Conservation (phyloP, 768 basidiomycete genomes). For the Epithele typhae region DNA sequence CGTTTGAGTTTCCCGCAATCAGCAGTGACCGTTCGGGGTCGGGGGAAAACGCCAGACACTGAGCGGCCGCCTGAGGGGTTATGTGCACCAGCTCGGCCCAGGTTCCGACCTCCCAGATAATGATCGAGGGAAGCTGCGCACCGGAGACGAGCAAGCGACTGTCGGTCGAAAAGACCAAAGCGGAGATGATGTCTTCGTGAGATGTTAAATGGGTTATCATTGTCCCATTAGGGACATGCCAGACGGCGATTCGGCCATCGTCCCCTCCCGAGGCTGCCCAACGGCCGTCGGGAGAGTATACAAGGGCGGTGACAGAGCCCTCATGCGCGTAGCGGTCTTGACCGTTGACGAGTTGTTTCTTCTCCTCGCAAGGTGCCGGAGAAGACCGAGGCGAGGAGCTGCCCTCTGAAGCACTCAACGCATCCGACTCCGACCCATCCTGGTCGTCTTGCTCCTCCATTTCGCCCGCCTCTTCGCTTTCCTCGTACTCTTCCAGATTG, state of each 20-base stretch:
- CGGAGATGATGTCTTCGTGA: slow-evolving; percentile 22
- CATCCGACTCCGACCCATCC: too few relatives aligned
- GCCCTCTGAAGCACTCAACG: too few relatives aligned
- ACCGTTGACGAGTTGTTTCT: too few relatives aligned
- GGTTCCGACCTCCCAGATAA: slow-evolving; percentile 1
- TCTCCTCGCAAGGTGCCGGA: too few relatives aligned
- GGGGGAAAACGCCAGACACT: slow-evolving; percentile 17
- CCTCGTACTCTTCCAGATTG: too few relatives aligned
- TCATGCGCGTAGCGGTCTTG: too few relatives aligned
- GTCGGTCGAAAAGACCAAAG: slow-evolving; percentile 25
- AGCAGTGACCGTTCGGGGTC: slow-evolving; percentile 16
- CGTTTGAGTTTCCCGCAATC: slow-evolving; percentile 11
- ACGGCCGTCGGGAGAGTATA: slow-evolving; percentile 34
- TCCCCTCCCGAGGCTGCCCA: slow-evolving; percentile 9
- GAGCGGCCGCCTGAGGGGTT: background rate
- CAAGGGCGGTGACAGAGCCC: slow-evolving; percentile 27
- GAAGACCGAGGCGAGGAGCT: too few relatives aligned
- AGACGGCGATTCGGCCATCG: slow-evolving; percentile 10
- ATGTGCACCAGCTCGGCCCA: background rate
- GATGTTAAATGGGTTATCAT: slow-evolving; percentile 17
- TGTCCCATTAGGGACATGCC: slow-evolving; percentile 7
- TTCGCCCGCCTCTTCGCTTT: too few relatives aligned
- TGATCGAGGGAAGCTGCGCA: background rate
- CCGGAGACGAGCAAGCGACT: slow-evolving; percentile 6
- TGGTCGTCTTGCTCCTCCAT: too few relatives aligned